A percentile compares a stretch with the other conserved stretches of the same genome.
These are phyloP conservation scores for Odonthalia washingtoniensis DNA, from an alignment of 31 red algal species.

Conservation along the genomic window DNA sequence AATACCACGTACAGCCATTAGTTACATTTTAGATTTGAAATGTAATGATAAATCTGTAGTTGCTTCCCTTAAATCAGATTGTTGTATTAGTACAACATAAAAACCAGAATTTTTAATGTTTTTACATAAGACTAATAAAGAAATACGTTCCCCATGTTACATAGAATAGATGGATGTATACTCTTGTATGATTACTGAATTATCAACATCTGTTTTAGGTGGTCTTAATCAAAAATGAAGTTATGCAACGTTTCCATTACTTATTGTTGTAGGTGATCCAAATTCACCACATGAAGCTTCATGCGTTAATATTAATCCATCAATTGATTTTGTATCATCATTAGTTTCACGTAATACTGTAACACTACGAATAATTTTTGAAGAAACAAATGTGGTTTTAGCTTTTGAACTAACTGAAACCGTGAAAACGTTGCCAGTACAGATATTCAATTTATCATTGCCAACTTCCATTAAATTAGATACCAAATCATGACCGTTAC, in stretches of 20 bases:
- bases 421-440: background rate
- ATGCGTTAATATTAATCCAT: constrained; percentile 86
- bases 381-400: constrained; percentile 61
- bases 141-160: constrained; percentile 85
- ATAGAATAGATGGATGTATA: constrained; percentile 94
- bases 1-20: constrained; percentile 91
- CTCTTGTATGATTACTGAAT: constrained; percentile 94
- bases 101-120: constrained; percentile 94
- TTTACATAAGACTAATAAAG: constrained; percentile 88
- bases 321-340: constrained; percentile 85
- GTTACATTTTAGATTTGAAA: constrained; percentile 97
- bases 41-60: constrained; percentile 88
- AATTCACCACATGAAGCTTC: constrained; percentile 62
- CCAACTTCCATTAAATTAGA: background rate
- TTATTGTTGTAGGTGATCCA: constrained; percentile 58
- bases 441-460: background rate
- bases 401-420: constrained; percentile 13
- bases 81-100: constrained; percentile 94
- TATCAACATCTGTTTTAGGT: constrained; percentile 97
- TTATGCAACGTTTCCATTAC: constrained; percentile 86
- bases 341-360: constrained; percentile 93
- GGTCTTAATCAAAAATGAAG: constrained; percentile 92
- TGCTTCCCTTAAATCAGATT: constrained; percentile 90
- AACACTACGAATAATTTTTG: constrained; percentile 83
- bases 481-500: constrained; percentile 43